Percentiles rank a stretch among this genome's conserved stretches.
Evolutionary conservation across 2,329 filamentous ascomycete genomes (phyloP).

Genomic region (Plenodomus lindquistii): DNA sequence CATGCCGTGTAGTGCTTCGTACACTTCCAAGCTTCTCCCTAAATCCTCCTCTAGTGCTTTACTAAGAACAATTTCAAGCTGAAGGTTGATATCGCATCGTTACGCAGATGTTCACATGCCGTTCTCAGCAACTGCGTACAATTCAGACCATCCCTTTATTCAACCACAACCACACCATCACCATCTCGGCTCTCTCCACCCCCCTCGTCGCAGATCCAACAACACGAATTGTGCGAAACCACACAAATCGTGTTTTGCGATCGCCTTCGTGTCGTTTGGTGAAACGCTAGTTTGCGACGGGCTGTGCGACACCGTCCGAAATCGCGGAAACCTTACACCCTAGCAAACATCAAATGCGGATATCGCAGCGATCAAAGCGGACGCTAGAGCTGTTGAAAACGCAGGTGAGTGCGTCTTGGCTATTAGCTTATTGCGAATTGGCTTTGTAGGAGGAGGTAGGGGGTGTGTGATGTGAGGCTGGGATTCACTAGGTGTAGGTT

Average conservation of each 20-base stretch:
- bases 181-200: background rate
- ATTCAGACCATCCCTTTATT: too few species aligned
- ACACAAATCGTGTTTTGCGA: conserved; percentile 22
- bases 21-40: too few species aligned
- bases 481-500: conserved; percentile 21
- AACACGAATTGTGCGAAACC: conserved; percentile 1
- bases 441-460: too few species aligned
- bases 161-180: conserved; percentile 3
- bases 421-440: conserved; percentile 31
- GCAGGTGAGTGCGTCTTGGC: conserved; percentile 12
- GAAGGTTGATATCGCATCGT: too few species aligned
- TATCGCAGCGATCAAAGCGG: conserved; percentile 1
- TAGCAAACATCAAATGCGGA: background rate
- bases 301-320: conserved; percentile 14
- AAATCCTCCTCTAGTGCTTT: too few species aligned
- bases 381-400: conserved; percentile 5
- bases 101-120: too few species aligned
- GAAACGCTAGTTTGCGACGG: conserved; percentile 28
- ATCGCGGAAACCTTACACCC: conserved; percentile 2
- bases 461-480: conserved; percentile 20
- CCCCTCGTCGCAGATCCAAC: background rate
- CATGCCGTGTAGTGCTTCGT: too few species aligned
- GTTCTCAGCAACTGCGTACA: too few species aligned
- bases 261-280: conserved; percentile 22
- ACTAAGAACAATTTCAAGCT: too few species aligned